These are phyloP conservation scores for Dovyalis caffra DNA, from an alignment of 345 rosid genomes.

Conservation along the genomic window DNA sequence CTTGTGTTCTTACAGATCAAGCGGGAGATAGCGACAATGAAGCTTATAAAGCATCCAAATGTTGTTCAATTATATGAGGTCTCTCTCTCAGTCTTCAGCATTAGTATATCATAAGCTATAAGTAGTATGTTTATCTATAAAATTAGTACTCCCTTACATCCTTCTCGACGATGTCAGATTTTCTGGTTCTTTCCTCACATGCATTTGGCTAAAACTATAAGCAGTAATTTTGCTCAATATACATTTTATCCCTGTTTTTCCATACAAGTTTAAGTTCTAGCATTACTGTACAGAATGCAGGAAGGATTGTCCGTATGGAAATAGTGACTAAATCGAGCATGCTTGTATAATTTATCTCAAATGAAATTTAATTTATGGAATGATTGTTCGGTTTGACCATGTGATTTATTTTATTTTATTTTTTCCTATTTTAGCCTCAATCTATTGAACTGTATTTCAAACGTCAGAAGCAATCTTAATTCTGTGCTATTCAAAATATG, in stretches of 20 bases:
- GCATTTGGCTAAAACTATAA: not conserved
- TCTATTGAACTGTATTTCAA: not conserved
- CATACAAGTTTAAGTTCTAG: not conserved
- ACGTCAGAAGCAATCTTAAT: not conserved
- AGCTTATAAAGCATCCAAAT: constrained; percentile 89
- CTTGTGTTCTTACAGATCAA: constrained; percentile 56
- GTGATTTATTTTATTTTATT: too few relatives aligned
- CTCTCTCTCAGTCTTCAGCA: constrained; percentile 26
- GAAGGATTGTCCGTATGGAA: not conserved
- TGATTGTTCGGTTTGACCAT: not conserved
- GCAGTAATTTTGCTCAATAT: not conserved
- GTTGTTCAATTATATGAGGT: constrained; percentile 88
- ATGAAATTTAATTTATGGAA: not conserved
- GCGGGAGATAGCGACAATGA: constrained; percentile 92
- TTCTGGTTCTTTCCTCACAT: not conserved
- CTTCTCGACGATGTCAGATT: not conserved
- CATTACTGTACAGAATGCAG: not conserved
- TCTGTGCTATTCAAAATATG: not conserved
- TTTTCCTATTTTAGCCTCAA: not conserved
- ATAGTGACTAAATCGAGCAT: not conserved
- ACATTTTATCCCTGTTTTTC: not conserved
- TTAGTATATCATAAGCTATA: not conserved
- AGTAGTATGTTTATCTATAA: not conserved
- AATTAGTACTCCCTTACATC: not conserved
- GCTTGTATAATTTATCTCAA: not conserved